phyloP scores from a whole-genome alignment of 495 filamentous ascomycete genomes.

The Xylaria intraflava region DNA sequence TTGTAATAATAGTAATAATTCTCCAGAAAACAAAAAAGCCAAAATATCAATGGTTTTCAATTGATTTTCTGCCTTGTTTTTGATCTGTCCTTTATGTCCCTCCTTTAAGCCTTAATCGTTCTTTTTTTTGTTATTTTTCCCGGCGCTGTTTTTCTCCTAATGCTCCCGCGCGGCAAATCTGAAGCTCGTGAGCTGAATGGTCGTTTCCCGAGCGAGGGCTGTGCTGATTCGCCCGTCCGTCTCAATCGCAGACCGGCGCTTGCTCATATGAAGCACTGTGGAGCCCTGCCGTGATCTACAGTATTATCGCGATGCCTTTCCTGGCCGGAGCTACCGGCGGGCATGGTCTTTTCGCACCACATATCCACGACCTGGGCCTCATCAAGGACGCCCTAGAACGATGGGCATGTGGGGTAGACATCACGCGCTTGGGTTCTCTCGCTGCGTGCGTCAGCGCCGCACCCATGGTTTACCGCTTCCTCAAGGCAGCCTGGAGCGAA shows the following conservation, averaged over 20 bases:
- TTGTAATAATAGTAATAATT: no score
- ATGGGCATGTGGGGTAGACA: constrained; percentile 24
- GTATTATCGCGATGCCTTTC: not conserved
- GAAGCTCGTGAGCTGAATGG: not conserved
- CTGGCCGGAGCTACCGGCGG: not conserved
- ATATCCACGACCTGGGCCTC: constrained; percentile 20
- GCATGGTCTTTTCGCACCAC: constrained; percentile 20
- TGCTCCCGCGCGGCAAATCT: no score
- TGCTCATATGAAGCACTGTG: not conserved
- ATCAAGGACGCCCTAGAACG: constrained; percentile 22
- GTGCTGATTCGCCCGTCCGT: not conserved
- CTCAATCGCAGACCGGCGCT: not conserved
- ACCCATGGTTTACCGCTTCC: constrained; percentile 23
- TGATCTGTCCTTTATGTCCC: no score
- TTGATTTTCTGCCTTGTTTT: no score
- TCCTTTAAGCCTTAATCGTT: no score
- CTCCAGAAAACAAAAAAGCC: no score
- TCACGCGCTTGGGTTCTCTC: constrained; percentile 26
- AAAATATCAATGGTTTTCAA: no score
- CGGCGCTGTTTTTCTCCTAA: no score
- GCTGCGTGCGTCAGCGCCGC: constrained; percentile 24
- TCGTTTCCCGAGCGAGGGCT: not conserved
- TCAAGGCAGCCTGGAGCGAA: constrained; percentile 23
- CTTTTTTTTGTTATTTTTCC: no score
- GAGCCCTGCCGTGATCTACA: not conserved